Percentiles rank a stretch among this genome's conserved stretches.
These are phyloP conservation scores for Brettanomyces sp. DNA, from an alignment of 805 yeast genomes.

Conservation along the genomic window DNA sequence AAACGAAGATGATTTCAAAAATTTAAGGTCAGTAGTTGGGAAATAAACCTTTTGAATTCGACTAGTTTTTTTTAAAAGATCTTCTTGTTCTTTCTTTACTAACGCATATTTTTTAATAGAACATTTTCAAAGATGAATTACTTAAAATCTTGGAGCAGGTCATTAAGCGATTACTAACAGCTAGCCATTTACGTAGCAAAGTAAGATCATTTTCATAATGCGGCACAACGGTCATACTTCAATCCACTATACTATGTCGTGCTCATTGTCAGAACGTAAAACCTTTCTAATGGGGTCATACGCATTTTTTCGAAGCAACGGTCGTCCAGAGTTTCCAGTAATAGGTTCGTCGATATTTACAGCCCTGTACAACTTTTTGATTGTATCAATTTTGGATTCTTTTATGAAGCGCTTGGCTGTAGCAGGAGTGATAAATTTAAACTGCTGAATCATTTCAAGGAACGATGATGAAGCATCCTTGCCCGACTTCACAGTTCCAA, in stretches of 20 bases:
- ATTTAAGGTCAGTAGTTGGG: slow-evolving; percentile 22
- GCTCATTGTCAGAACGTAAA: slow-evolving; percentile 42
- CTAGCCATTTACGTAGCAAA: neutral
- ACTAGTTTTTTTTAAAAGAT: neutral
- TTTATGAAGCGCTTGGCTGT: slow-evolving; percentile 37
- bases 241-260: slow-evolving; percentile 21
- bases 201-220: slow-evolving; percentile 2
- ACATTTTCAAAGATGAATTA: slow-evolving; percentile 28
- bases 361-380: slow-evolving; percentile 4
- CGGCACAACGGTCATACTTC: too few species aligned
- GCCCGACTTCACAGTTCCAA: slow-evolving; percentile 50
- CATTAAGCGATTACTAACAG: neutral
- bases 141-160: slow-evolving; percentile 13
- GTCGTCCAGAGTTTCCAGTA: slow-evolving; percentile 4
- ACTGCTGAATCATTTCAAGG: slow-evolving; percentile 42
- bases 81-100: slow-evolving; percentile 1
- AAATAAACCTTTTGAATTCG: neutral
- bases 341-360: neutral
- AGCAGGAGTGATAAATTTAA: slow-evolving; percentile 46
- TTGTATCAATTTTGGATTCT: slow-evolving; percentile 8
- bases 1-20: slow-evolving; percentile 43
- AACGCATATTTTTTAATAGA: neutral
- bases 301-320: slow-evolving; percentile 33
- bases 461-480: slow-evolving; percentile 36
- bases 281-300: slow-evolving; percentile 39